Evolutionary conservation across 306 rosid species (phyloP).

Genomic region (Castanea sativa): DNA sequence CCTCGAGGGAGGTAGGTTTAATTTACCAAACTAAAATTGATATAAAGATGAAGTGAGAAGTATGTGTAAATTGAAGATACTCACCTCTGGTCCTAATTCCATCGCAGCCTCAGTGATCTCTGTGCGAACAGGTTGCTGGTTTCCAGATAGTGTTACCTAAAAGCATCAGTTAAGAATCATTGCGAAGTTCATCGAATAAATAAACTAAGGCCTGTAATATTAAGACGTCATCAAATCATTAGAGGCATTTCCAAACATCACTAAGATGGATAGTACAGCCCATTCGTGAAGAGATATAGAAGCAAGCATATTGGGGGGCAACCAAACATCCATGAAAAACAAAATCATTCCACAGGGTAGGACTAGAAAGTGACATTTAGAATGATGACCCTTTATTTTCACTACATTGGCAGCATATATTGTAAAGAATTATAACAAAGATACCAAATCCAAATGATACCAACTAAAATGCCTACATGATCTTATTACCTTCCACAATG

Average conservation of each 20-base stretch:
- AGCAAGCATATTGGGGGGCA: constrained; percentile 1
- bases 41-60: not conserved
- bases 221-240: not conserved
- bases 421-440: not conserved
- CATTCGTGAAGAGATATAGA: not conserved
- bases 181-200: constrained; percentile 16
- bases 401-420: not conserved
- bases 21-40: not conserved
- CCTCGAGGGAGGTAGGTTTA: no score
- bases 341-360: not conserved
- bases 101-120: constrained; percentile 86
- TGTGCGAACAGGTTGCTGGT: constrained; percentile 78
- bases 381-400: not conserved
- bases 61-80: constrained; percentile 14
- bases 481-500: not conserved
- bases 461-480: not conserved
- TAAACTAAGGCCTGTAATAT: constrained; percentile 1
- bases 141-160: constrained; percentile 83
- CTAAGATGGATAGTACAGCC: not conserved
- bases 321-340: constrained; percentile 3
- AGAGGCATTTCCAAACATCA: not conserved
- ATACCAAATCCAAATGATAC: not conserved
- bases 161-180: constrained; percentile 17
- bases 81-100: constrained; percentile 87
- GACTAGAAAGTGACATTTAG: not conserved